Evolutionary conservation across 176 grass and related monocot genomes (phyloP).

Genomic region (Phoenix dactylifera): DNA sequence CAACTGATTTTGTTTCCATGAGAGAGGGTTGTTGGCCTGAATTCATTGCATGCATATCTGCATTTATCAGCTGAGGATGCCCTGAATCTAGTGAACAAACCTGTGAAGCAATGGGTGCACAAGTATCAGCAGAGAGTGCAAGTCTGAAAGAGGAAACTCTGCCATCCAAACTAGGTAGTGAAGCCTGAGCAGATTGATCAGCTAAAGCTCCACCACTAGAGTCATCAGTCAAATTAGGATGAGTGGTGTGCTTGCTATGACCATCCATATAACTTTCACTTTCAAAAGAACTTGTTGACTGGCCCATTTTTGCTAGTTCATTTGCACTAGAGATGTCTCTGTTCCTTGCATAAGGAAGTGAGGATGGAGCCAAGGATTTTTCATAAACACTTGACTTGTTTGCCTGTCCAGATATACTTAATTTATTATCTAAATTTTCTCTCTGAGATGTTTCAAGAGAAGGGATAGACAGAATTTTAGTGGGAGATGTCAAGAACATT

Average conservation of each 20-base stretch:
- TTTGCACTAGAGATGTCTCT: neutral
- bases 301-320: neutral
- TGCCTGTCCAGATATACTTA: constrained; percentile 1
- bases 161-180: neutral
- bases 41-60: constrained; percentile 24
- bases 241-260: neutral
- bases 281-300: neutral
- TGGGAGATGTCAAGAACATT: constrained; percentile 30
- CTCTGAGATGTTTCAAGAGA: constrained; percentile 25
- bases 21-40: constrained; percentile 41
- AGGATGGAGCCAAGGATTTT: neutral
- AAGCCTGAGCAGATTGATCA: constrained; percentile 5
- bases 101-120: constrained; percentile 2
- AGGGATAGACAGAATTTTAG: constrained; percentile 22
- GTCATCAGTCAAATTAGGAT: neutral
- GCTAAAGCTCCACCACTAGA: neutral
- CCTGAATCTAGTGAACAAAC: constrained; percentile 13
- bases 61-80: constrained; percentile 1
- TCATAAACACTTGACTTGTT: neutral
- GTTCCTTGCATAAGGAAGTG: neutral
- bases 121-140: constrained; percentile 14
- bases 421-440: neutral
- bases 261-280: neutral
- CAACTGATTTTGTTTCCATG: constrained; percentile 32
- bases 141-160: constrained; percentile 4